Evolutionary conservation across 1,284 basidiomycete genomes (phyloP).

Genomic region (Cryptococcus jaspeensis): DNA sequence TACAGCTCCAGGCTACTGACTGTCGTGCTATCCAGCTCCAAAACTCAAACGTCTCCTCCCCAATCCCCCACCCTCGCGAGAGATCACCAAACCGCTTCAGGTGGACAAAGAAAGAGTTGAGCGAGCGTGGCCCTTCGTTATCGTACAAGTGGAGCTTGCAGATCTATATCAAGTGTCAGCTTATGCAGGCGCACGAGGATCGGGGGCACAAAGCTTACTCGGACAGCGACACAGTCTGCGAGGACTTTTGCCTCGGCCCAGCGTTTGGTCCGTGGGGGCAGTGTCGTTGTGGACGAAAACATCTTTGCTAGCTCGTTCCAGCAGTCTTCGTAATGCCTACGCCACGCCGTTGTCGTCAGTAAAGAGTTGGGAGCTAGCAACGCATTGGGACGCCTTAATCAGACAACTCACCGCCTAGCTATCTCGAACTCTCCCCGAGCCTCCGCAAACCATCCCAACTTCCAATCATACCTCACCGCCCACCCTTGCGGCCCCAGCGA

Average conservation of each 20-base stretch:
- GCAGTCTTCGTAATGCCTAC: slow-evolving; percentile 86
- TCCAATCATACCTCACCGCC: slow-evolving; percentile 95
- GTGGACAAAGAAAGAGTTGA: slow-evolving; percentile 79
- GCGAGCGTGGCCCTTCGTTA: slow-evolving; percentile 70
- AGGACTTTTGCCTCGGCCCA: slow-evolving; percentile 99
- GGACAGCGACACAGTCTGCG: slow-evolving; percentile 84
- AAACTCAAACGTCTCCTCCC: slow-evolving; percentile 93
- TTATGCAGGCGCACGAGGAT: background rate
- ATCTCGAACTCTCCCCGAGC: slow-evolving; percentile 86
- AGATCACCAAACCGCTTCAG: slow-evolving; percentile 82
- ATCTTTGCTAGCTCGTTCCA: slow-evolving; percentile 77
- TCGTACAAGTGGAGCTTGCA: slow-evolving; percentile 86
- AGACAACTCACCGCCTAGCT: slow-evolving; percentile 65
- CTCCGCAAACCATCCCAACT: slow-evolving; percentile 94
- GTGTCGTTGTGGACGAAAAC: slow-evolving; percentile 78
- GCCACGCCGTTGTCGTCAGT: too few relatives aligned
- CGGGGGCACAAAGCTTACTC: slow-evolving; percentile 56
- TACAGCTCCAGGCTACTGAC: slow-evolving; percentile 55
- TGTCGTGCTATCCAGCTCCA: slow-evolving; percentile 96
- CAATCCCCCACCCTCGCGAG: slow-evolving; percentile 90
- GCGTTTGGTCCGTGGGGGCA: slow-evolving; percentile 89
- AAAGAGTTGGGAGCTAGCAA: too few relatives aligned
- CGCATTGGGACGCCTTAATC: slow-evolving; percentile 4
- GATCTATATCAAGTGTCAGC: slow-evolving; percentile 57
- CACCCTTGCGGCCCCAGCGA: slow-evolving; percentile 80